These are phyloP conservation scores for Darksidea phi DNA, from an alignment of 495 filamentous ascomycete genomes.

Conservation along the genomic window DNA sequence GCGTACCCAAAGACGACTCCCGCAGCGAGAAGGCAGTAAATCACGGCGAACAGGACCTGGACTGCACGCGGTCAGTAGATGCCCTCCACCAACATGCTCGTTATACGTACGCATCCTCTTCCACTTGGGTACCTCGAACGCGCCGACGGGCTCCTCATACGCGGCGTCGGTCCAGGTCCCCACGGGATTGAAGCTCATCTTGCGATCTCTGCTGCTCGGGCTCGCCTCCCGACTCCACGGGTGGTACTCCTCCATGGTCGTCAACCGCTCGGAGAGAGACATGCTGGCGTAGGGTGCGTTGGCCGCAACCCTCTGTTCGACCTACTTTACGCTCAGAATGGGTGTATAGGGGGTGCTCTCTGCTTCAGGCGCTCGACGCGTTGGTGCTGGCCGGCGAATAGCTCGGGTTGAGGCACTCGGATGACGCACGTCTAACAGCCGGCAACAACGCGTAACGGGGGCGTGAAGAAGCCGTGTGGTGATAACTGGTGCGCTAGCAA, in stretches of 20 bases:
- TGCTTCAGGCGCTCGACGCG: not conserved
- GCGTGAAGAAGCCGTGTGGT: too few species aligned
- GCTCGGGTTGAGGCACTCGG: not conserved
- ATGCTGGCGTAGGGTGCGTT: constrained; percentile 16
- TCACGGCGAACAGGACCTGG: constrained; percentile 64
- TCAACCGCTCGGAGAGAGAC: constrained; percentile 36
- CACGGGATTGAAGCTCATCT: constrained; percentile 47
- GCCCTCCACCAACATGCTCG: not conserved
- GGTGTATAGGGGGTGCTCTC: too few species aligned
- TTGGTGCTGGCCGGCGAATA: not conserved
- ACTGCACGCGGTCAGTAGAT: constrained; percentile 40
- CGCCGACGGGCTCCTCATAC: constrained; percentile 41
- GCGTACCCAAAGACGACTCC: constrained; percentile 83
- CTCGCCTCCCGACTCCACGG: constrained; percentile 35
- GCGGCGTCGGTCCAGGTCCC: constrained; percentile 39
- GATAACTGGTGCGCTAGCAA: too few species aligned
- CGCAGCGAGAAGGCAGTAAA: constrained; percentile 80
- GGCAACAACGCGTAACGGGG: too few species aligned
- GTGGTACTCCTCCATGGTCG: constrained; percentile 39
- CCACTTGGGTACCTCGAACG: constrained; percentile 51
- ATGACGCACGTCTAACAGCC: too few species aligned
- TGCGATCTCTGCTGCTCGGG: constrained; percentile 35
- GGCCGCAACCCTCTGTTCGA: not conserved
- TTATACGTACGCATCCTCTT: constrained; percentile 51
- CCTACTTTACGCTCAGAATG: too few species aligned